phyloP scores from a whole-genome alignment of 176 grass and related monocot genomes.

The Paspalum notatum region DNA sequence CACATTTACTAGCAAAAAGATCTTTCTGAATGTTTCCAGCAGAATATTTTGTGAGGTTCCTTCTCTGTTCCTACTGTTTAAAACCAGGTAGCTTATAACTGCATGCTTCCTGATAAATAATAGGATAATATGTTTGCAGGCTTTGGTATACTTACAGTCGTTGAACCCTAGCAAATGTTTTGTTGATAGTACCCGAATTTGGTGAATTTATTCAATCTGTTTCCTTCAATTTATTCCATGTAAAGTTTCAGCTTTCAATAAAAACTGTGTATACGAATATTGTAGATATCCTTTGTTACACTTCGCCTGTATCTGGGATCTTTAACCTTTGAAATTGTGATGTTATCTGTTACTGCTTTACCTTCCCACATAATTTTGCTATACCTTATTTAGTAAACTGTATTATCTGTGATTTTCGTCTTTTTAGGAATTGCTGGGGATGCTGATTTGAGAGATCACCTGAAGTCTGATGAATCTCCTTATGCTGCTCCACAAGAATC shows the following conservation, averaged over 20 bases:
- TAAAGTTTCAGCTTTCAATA: background rate
- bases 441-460: slow-evolving; percentile 36
- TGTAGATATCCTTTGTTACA: background rate
- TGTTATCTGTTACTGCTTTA: background rate
- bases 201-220: slow-evolving; percentile 3
- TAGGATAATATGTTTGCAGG: background rate
- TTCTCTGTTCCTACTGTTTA: slow-evolving; percentile 7
- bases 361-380: background rate
- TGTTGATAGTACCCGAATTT: slow-evolving; percentile 7
- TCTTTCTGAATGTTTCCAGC: slow-evolving; percentile 6
- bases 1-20: background rate
- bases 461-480: slow-evolving; percentile 44
- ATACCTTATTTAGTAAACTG: background rate
- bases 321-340: background rate
- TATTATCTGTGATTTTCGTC: slow-evolving; percentile 8
- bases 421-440: slow-evolving; percentile 55
- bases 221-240: slow-evolving; percentile 26
- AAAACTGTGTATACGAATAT: background rate
- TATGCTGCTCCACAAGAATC: slow-evolving; percentile 57
- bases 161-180: background rate
- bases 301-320: background rate
- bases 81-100: background rate
- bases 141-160: background rate
- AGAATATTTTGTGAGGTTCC: background rate
- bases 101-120: background rate